These are phyloP conservation scores for Aspergillus sp. DNA, from an alignment of 2,329 filamentous ascomycete species.

Conservation along the genomic window DNA sequence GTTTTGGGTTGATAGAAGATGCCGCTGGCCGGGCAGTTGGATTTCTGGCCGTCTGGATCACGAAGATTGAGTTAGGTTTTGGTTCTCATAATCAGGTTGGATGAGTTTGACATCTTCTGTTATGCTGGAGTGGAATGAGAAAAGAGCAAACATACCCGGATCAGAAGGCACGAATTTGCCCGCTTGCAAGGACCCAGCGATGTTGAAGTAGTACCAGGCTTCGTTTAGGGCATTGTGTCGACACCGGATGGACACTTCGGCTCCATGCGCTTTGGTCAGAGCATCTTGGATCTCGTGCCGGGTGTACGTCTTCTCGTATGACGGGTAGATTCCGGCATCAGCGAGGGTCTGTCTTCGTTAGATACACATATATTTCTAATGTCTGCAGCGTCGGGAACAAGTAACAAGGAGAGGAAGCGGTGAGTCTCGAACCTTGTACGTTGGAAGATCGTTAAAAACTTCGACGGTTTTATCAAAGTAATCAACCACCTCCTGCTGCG, in stretches of 20 bases:
- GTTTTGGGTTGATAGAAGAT: conserved; percentile 66
- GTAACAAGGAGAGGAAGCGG: neutral
- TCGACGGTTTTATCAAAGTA: conserved; percentile 67
- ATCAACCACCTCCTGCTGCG: conserved; percentile 65
- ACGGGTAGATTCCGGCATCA: conserved; percentile 60
- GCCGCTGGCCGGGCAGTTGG: conserved; percentile 61
- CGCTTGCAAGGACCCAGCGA: conserved; percentile 46
- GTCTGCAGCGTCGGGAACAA: neutral
- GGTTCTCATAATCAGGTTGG: too few species aligned
- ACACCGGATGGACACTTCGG: conserved; percentile 60
- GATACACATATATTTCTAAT: conserved; percentile 1
- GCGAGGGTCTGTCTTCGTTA: conserved; percentile 49
- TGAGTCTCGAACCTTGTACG: conserved; percentile 52
- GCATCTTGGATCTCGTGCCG: conserved; percentile 59
- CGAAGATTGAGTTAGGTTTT: neutral
- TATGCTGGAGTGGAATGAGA: neutral
- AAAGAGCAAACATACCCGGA: conserved; percentile 30
- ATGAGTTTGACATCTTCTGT: neutral
- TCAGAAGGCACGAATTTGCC: conserved; percentile 34
- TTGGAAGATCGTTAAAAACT: conserved; percentile 66
- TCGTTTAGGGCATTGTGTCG: conserved; percentile 49
- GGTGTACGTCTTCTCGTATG: conserved; percentile 57
- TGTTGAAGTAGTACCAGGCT: conserved; percentile 65
- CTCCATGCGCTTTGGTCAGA: conserved; percentile 54
- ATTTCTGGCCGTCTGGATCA: conserved; percentile 53